These are phyloP conservation scores for Cinnamomum chago DNA, from an alignment of 164 flowering plant species.

Conservation along the genomic window DNA sequence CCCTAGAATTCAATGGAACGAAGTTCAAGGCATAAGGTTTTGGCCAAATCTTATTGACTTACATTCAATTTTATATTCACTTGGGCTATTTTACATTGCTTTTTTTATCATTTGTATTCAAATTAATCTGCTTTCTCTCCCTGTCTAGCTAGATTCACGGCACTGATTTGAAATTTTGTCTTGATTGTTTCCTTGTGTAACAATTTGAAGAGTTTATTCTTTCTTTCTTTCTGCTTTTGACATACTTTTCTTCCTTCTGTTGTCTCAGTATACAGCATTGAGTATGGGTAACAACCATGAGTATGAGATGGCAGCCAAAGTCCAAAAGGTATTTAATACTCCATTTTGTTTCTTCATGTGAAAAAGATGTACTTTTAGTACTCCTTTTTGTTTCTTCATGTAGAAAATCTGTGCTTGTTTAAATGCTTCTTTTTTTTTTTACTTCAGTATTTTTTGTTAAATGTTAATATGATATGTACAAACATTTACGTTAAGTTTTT, in stretches of 20 bases:
- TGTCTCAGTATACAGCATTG: conserved; percentile 50
- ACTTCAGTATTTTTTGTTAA: neutral
- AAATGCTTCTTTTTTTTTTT: neutral
- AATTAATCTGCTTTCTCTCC: too few species aligned
- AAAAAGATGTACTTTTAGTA: neutral
- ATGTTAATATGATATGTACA: neutral
- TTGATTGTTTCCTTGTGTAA: neutral
- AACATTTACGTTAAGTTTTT: neutral
- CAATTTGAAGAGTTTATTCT: neutral
- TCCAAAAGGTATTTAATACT: conserved; percentile 56
- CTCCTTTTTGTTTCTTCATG: too few species aligned
- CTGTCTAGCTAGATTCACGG: neutral
- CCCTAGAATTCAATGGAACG: too few species aligned
- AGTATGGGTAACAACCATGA: conserved; percentile 83
- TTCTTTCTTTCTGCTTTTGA: neutral
- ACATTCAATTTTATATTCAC: too few species aligned
- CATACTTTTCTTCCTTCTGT: neutral
- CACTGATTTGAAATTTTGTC: neutral
- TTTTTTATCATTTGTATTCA: too few species aligned
- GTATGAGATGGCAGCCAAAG: conserved; percentile 74
- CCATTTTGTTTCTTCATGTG: conserved; percentile 2
- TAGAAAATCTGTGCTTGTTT: neutral
- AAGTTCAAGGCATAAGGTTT: too few species aligned
- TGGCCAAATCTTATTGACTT: too few species aligned
- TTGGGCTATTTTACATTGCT: too few species aligned